Evolutionary conservation across 2,329 filamentous ascomycete genomes (phyloP), one percentile per base, ranked within the genome.

Genomic region (Scleromitrula shiraiana): DNA sequence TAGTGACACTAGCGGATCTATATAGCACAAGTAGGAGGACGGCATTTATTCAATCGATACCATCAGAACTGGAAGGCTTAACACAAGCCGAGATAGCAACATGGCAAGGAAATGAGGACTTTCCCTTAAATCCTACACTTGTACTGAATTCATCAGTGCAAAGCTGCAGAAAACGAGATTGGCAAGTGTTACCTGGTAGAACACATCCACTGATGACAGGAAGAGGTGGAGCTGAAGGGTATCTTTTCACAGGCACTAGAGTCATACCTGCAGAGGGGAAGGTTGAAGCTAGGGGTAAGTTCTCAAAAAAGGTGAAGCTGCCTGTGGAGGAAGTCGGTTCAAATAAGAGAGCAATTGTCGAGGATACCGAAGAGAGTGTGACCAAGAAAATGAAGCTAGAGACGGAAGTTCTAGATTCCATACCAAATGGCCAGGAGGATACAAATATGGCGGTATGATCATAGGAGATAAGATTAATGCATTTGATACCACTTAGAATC

Each of bases 171-270:
- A 82, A 85, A 5, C 76, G 85, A 53, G 74, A 79, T 45, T 97
- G 88, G 87, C 93, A 98, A 70, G 90, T 96, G 2, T 67, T 98
- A 39, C 93, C 93, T 0, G 87, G 88, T 0, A 73, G 93, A 46
- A 97, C 93, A 44, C 93, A 98, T 69, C 93, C 93, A 6, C 67
- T 94, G 47, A 98, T 98, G 93, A 95, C 87, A 51, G 82, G 82
- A 30, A 77, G 78, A 33, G 93, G 93, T 17, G 91, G 91, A 0
- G 81, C 88, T 0, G 91, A 97, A 62, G 93, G 93, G 0, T 98
- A 88, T 65, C 65, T 98, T 3, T 89, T 97, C 57, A 91, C 88
- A 23, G 91, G 77, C 0, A 87, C 85, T 64, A 78, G 82, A 56
- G 88, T 93, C 1, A 70, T 91, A 38, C 93, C 93, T 0, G 80